Evolutionary conservation across 805 yeast genomes (phyloP), one percentile per base, ranked within the genome.

Genomic region (Yamadazyma sp.): DNA sequence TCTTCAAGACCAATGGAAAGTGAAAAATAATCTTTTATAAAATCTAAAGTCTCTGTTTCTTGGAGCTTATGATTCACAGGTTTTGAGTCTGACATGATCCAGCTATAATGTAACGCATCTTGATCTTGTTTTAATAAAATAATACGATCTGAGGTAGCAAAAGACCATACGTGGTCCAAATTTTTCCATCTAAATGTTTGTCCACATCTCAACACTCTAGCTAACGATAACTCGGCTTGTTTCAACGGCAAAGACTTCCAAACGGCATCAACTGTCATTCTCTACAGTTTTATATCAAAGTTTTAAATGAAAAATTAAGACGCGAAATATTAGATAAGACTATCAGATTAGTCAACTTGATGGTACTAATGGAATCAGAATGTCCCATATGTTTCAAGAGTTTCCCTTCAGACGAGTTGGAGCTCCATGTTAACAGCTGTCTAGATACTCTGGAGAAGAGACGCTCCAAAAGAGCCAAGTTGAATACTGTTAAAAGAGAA

Each of bases 131-230:
- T 73, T 17, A 91, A 58, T 17, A 86, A 63, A 2, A 89, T 58
- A 5, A 88, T 76, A 35, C 80, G 65, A 41, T 79, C 78, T 11
- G 65, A 56, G 16, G 77, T 54, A 0, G 86, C 71, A 42, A 82
- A 80, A 0, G 85, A 70, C 87, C 87, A 91, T 7, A 72, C 66
- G 32, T 67, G 69, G 42, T 78, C 70, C 30, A 75, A 65, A 39
- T 72, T 73, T 48, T 79, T 79, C 95, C 95, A 86, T 35, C 85
- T 58, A 50, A 86, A 86, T 0, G 94, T 80, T 60, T 86, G 96
- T 1, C 96, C 96, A 51, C 95, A 84, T 27, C 93, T 63, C 19
- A 86, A 64, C 0, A 86, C 89, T 25, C 76, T 75, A 4, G 78
- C 57, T 4, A 86, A 57, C n/a, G 71, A 58, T 1, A 85, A 62